These are phyloP conservation scores for Volutella citrinella DNA, from an alignment of 2,329 filamentous ascomycete genomes.

Conservation along the genomic window DNA sequence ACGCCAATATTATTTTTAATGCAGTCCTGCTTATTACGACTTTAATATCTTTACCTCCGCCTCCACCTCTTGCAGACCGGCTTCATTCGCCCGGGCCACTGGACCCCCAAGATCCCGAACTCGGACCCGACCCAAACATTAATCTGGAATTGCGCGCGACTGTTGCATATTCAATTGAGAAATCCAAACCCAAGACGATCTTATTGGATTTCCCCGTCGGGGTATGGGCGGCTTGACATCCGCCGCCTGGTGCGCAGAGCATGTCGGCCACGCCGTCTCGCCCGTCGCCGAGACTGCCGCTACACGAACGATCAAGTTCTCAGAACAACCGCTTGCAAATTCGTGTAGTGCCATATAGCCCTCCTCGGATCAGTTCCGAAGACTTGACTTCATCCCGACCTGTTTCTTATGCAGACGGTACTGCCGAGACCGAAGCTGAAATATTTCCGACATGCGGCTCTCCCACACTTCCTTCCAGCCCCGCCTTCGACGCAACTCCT, in stretches of 20 bases:
- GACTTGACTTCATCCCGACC: conserved; percentile 24
- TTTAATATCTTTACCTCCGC: too few species aligned
- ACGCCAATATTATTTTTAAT: too few species aligned
- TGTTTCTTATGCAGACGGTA: conserved; percentile 21
- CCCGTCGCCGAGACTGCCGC: conserved; percentile 26
- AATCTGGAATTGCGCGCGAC: too few species aligned
- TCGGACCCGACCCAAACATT: too few species aligned
- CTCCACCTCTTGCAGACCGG: too few species aligned
- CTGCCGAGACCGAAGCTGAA: conserved; percentile 20
- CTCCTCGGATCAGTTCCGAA: conserved; percentile 33
- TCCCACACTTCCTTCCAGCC: conserved; percentile 16
- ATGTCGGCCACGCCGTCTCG: conserved; percentile 31
- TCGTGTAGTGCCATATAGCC: conserved; percentile 38
- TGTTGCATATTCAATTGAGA: too few species aligned
- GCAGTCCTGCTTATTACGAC: too few species aligned
- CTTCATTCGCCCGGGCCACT: too few species aligned
- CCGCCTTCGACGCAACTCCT: conserved; percentile 21
- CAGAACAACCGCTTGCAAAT: conserved; percentile 32
- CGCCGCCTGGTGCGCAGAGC: conserved; percentile 27
- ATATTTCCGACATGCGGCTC: conserved; percentile 13
- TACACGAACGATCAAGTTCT: conserved; percentile 26
- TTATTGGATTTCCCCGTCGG: conserved; percentile 15
- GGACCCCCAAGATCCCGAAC: too few species aligned
- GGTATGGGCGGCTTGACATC: conserved; percentile 16
- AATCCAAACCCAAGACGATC: too few species aligned